phyloP scores from a whole-genome alignment of 2,329 filamentous ascomycete genomes.

The Claviceps humidiphila region DNA sequence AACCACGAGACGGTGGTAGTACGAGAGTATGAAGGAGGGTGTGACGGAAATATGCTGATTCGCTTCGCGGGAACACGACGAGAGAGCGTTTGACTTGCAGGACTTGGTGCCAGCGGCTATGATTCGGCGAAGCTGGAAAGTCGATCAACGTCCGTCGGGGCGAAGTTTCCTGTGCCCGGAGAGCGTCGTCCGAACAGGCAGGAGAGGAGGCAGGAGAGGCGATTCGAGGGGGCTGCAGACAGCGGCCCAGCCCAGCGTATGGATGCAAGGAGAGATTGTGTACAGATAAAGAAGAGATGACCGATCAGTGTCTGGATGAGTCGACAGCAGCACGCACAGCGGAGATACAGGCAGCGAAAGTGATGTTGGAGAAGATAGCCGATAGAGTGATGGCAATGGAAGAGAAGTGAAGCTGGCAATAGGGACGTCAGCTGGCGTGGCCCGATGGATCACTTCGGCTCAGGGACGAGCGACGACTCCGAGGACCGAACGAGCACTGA shows the following conservation, averaged over 20 bases:
- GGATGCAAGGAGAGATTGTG: slow-evolving; percentile 3
- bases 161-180: neutral
- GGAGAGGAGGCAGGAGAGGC: neutral
- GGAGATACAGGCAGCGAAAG: slow-evolving; percentile 1
- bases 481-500: neutral
- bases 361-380: slow-evolving; percentile 1
- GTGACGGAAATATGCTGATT: neutral
- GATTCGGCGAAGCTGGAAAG: slow-evolving; percentile 1
- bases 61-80: neutral
- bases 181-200: neutral
- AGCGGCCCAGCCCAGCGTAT: slow-evolving; percentile 1
- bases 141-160: neutral
- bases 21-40: neutral
- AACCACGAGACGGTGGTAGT: neutral
- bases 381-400: slow-evolving; percentile 3
- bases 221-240: neutral
- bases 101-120: neutral
- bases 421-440: neutral
- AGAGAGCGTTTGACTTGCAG: neutral
- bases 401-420: neutral
- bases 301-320: neutral
- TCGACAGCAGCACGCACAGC: slow-evolving; percentile 3
- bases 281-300: slow-evolving; percentile 1
- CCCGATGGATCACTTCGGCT: neutral
- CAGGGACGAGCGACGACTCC: neutral